Evolutionary conservation across 495 filamentous ascomycete genomes (phyloP).

Genomic region (Friedmanniomyces endolithicus): DNA sequence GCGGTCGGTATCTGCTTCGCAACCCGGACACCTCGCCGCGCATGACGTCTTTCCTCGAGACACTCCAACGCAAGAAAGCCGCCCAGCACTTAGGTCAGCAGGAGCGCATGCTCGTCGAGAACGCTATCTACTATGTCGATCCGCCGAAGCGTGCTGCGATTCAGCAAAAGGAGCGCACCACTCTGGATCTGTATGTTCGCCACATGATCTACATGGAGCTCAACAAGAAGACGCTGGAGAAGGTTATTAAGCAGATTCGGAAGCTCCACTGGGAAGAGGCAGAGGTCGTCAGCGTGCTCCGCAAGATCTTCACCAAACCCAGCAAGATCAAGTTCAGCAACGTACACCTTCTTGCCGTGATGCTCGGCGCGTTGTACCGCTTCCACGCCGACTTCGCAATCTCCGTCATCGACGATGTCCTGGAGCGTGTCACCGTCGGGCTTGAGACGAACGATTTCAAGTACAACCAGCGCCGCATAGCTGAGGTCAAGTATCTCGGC

Average conservation of each 20-base stretch:
- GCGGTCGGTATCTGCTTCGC: slow-evolving; percentile 83
- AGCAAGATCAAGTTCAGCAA: slow-evolving; percentile 97
- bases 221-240: slow-evolving; percentile 86
- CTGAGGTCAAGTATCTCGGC: slow-evolving; percentile 90
- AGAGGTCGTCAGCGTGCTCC: slow-evolving; percentile 72
- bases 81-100: slow-evolving; percentile 91
- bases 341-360: slow-evolving; percentile 84
- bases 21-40: slow-evolving; percentile 87
- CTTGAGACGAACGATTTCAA: slow-evolving; percentile 96
- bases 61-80: slow-evolving; percentile 86
- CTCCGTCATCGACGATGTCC: slow-evolving; percentile 72
- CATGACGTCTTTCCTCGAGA: slow-evolving; percentile 89
- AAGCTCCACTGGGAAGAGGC: slow-evolving; percentile 95
- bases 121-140: slow-evolving; percentile 96
- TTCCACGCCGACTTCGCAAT: slow-evolving; percentile 89
- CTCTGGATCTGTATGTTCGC: slow-evolving; percentile 82
- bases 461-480: slow-evolving; percentile 89
- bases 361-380: slow-evolving; percentile 75
- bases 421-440: slow-evolving; percentile 79
- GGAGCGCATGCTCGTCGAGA: slow-evolving; percentile 96
- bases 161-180: slow-evolving; percentile 87
- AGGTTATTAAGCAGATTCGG: slow-evolving; percentile 81
- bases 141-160: slow-evolving; percentile 88
- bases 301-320: slow-evolving; percentile 88
- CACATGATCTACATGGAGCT: slow-evolving; percentile 86